These are phyloP conservation scores for Metschnikowia bowlesiae DNA, from an alignment of 805 yeast species.

Conservation along the genomic window DNA sequence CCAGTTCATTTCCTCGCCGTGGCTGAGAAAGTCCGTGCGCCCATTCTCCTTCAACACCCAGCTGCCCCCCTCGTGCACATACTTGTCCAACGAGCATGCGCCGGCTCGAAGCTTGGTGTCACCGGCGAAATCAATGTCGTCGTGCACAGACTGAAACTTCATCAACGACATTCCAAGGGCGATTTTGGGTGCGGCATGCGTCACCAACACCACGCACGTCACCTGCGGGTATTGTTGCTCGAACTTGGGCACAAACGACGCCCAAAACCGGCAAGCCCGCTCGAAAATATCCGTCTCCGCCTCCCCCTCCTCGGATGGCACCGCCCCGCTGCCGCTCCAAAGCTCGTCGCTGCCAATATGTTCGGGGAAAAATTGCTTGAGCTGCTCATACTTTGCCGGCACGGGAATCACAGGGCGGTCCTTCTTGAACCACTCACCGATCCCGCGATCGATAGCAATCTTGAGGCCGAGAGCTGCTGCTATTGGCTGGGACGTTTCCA, in stretches of 20 bases:
- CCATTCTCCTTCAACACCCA: conserved; percentile 76
- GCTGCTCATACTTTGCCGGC: conserved; percentile 52
- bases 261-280: conserved; percentile 56
- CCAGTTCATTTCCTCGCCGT: conserved; percentile 96
- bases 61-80: conserved; percentile 23
- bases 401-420: conserved; percentile 63
- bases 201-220: conserved; percentile 63
- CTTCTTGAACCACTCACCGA: conserved; percentile 90
- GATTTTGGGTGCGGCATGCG: conserved; percentile 93
- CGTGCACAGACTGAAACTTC: conserved; percentile 48
- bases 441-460: conserved; percentile 70
- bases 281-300: conserved; percentile 61
- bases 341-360: conserved; percentile 26
- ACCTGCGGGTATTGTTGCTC: conserved; percentile 55
- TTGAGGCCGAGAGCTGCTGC: conserved; percentile 55
- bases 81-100: conserved; percentile 78
- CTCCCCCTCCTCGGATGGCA: conserved; percentile 72
- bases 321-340: conserved; percentile 46
- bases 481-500: conserved; percentile 74
- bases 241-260: conserved; percentile 51
- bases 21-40: conserved; percentile 58
- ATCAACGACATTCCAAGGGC: conserved; percentile 77
- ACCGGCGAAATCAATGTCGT: conserved; percentile 39
- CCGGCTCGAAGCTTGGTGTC: conserved; percentile 56
- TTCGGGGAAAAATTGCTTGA: conserved; percentile 48